Evolutionary conservation across 306 rosid genomes (phyloP).

Genomic region (Geum urbanum): DNA sequence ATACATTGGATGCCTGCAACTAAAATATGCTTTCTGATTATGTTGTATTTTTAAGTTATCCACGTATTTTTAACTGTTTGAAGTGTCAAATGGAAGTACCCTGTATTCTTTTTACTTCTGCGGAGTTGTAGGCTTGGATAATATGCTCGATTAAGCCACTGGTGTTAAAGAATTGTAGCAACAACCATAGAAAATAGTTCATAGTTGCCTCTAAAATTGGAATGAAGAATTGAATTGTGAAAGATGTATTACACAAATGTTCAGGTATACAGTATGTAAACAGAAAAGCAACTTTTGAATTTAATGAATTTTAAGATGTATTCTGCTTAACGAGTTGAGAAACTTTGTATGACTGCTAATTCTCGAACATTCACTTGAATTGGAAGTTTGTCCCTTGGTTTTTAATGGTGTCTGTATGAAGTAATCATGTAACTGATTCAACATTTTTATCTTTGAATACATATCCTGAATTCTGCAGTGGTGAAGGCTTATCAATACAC

Average conservation of each 20-base stretch:
- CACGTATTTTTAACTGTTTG: background rate
- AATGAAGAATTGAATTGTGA: background rate
- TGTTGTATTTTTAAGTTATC: background rate
- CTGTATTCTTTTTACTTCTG: background rate
- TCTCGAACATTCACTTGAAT: background rate
- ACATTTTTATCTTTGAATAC: slow-evolving; percentile 3
- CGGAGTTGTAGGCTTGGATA: background rate
- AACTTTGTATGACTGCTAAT: background rate
- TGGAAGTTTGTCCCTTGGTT: background rate
- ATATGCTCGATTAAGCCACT: background rate
- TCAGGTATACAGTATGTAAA: background rate
- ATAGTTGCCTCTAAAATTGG: background rate
- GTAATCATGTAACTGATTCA: background rate
- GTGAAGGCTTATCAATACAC: slow-evolving; percentile 98
- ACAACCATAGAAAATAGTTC: background rate
- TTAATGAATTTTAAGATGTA: background rate
- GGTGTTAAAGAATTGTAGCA: background rate
- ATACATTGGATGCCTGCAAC: background rate
- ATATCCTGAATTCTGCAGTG: slow-evolving; percentile 50
- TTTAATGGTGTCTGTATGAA: background rate
- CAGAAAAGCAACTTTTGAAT: background rate
- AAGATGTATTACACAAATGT: background rate
- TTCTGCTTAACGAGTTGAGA: background rate
- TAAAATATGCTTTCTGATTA: background rate
- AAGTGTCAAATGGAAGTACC: background rate